Base-by-base conservation (phyloP, 2,329 filamentous ascomycete genomes). In the Talaromyces pinophilus region DNA sequence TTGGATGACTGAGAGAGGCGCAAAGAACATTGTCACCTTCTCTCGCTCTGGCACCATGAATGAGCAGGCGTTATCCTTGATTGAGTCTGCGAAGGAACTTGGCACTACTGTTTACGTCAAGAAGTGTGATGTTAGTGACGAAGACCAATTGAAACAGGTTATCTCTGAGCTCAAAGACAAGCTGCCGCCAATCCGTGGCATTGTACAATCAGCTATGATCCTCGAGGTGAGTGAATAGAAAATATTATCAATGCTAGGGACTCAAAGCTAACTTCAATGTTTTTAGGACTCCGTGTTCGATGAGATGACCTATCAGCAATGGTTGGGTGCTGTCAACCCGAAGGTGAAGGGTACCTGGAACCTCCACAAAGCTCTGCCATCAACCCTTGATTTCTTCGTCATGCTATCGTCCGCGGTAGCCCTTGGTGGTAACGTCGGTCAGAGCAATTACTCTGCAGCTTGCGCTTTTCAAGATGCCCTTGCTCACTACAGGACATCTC, bases 171-270 rank as follows among this genome's bases (percentile, higher is more conserved):
- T 50, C 63, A 69, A 72, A 63, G 67, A 65, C 28, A 55, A 30
- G 13, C 61, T 75, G 2, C 74, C 73, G 1, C 75, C 80, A 0
- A 75, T 84, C 19, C 73, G 75, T 1, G 82, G 82, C 54, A 71
- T 83, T 7, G 72, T 84, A 3, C 81, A 84, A 66, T 74, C 76
- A 5, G 77, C 82, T 40, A 82, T 83, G 81, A 81, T 83, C 3
- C 69, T 79, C 30, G 65, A 75, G 65, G 54, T 50, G 22, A 46
- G 42, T 46, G 42, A 19, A 19, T 2, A 46, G 42, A 10, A 46
- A 2, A 46, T 46, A 5, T 1, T 8, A 10, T 46, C 7, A n/a
- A 46, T 19, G 1, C 17, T 5, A 25, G 3, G 4, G 11, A 28
- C 15, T 28, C 5, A 25, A 7, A 42, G 15, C 19, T 50, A 28